Evolutionary conservation across 148 eudicot species (phyloP).

Genomic region (Amaranthus palmeri): DNA sequence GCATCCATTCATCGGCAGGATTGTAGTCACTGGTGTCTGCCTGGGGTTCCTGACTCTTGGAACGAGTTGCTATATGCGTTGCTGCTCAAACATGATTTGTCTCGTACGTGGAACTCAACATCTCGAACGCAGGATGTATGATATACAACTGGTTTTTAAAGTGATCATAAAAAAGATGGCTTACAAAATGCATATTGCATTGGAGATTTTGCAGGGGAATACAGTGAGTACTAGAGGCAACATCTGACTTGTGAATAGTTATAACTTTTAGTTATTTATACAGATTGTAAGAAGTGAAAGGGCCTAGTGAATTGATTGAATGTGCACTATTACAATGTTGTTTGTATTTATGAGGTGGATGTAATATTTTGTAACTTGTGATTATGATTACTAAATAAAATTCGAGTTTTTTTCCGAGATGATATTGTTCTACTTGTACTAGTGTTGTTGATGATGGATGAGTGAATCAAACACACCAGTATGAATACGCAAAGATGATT

Average conservation of each 20-base stretch:
- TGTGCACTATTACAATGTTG: too few relatives aligned
- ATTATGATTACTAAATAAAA: too few relatives aligned
- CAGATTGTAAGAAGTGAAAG: neutral
- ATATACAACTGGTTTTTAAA: neutral
- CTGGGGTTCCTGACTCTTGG: constrained; percentile 94
- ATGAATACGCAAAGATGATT: too few relatives aligned
- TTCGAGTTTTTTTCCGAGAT: too few relatives aligned
- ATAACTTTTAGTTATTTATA: constrained; percentile 13
- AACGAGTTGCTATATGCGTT: constrained; percentile 81
- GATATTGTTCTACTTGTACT: too few relatives aligned
- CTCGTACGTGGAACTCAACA: constrained; percentile 21
- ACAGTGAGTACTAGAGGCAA: neutral
- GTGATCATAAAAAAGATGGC: neutral
- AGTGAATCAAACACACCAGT: too few relatives aligned
- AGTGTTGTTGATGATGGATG: too few relatives aligned
- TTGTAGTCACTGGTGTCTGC: constrained; percentile 98
- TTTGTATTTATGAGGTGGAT: too few relatives aligned
- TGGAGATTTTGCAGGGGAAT: neutral
- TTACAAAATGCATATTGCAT: constrained; percentile 10
- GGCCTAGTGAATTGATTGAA: too few relatives aligned
- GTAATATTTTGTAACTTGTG: too few relatives aligned
- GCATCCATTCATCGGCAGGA: constrained; percentile 73
- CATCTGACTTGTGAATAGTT: constrained; percentile 15
- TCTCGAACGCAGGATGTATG: constrained; percentile 14
- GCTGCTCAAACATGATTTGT: constrained; percentile 36